These are phyloP conservation scores for Sarocladium oryzae DNA, from an alignment of 2,329 filamentous ascomycete genomes.

Conservation along the genomic window DNA sequence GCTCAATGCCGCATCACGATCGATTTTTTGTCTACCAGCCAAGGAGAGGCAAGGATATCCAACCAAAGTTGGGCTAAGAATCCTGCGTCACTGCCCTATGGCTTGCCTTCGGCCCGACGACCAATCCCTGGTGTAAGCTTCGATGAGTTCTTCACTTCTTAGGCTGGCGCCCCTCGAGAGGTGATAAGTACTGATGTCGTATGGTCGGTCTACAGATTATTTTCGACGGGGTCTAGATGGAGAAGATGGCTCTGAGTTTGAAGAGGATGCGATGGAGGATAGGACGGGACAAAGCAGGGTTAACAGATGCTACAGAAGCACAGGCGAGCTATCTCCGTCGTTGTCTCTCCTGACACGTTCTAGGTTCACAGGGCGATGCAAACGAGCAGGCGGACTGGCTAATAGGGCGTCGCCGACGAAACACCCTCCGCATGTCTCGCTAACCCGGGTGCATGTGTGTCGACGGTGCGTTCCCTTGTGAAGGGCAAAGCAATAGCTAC, in stretches of 20 bases:
- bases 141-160: background rate
- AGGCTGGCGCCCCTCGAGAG: no score
- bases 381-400: slow-evolving; percentile 4
- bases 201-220: no score
- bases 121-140: background rate
- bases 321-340: background rate
- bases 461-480: background rate
- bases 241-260: background rate
- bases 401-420: slow-evolving; percentile 4
- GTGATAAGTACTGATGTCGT: no score
- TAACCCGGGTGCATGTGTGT: background rate
- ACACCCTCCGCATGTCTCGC: slow-evolving; percentile 7
- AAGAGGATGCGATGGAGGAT: background rate
- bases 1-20: slow-evolving; percentile 4
- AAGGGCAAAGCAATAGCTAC: background rate
- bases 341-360: slow-evolving; percentile 9
- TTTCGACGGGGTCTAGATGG: background rate
- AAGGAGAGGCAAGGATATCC: background rate
- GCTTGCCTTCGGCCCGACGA: background rate
- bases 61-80: background rate
- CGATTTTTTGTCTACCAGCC: background rate
- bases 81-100: background rate
- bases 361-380: slow-evolving; percentile 3
- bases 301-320: slow-evolving; percentile 4
- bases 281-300: slow-evolving; percentile 1